Evolutionary conservation across 768 basidiomycete species (phyloP).

Genomic region (Podaxis sp.): DNA sequence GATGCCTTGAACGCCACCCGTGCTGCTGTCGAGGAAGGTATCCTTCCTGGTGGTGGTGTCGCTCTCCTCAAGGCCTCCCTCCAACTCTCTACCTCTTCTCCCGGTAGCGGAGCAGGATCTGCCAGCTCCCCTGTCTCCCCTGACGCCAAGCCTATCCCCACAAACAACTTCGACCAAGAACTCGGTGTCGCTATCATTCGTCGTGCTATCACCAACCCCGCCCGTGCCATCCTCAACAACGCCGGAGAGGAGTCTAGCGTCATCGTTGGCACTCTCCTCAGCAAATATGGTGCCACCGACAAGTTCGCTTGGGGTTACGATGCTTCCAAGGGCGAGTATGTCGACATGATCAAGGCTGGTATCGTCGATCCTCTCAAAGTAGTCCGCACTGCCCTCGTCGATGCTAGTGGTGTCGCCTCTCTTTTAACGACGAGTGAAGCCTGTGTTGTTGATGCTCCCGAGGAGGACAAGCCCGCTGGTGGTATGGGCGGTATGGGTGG

Average conservation of each 20-base stretch:
- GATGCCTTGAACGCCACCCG: conserved; percentile 98
- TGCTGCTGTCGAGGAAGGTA: conserved; percentile 97
- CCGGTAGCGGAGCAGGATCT: conserved; percentile 45
- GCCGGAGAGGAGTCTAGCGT: conserved; percentile 94
- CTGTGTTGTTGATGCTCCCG: conserved; percentile 89
- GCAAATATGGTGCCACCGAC: conserved; percentile 66
- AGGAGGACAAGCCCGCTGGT: conserved; percentile 60
- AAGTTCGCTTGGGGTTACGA: conserved; percentile 90
- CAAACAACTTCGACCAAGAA: conserved; percentile 94
- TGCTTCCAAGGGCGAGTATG: conserved; percentile 87
- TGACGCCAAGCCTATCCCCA: conserved; percentile 68
- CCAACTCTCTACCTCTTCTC: conserved; percentile 59
- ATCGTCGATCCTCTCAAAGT: conserved; percentile 98
- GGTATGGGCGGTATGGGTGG: conserved; percentile 46
- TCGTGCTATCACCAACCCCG: conserved; percentile 79
- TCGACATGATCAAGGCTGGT: conserved; percentile 92
- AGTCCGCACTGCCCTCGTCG: conserved; percentile 88
- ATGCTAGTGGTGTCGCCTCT: conserved; percentile 91
- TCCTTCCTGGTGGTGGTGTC: conserved; percentile 94
- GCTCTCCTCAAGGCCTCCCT: conserved; percentile 87
- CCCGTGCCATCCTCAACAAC: conserved; percentile 87
- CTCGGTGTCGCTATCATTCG: conserved; percentile 94
- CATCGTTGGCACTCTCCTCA: conserved; percentile 84
- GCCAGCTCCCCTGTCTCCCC: conserved; percentile 48
- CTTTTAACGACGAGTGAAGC: conserved; percentile 92